These are phyloP conservation scores for Thalassiosira mediterranea DNA, from an alignment of 352 stramenopile genomes.

Conservation along the genomic window DNA sequence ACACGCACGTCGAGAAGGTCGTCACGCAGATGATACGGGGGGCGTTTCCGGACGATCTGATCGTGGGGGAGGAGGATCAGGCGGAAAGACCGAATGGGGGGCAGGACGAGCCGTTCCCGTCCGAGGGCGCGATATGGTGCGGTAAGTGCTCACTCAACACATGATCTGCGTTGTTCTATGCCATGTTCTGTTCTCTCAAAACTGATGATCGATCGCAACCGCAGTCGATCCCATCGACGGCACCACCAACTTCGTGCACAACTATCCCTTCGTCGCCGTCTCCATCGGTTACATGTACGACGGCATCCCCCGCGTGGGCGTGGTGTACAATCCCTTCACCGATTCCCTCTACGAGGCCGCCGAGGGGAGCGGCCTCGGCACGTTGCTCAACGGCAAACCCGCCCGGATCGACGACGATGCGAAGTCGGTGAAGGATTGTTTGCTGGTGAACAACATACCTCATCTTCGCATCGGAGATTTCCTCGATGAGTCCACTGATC, in stretches of 20 bases:
- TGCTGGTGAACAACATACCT: slow-evolving; percentile 61
- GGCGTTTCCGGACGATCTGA: slow-evolving; percentile 50
- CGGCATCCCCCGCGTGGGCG: slow-evolving; percentile 76
- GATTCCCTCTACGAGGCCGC: slow-evolving; percentile 51
- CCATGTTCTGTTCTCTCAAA: no score
- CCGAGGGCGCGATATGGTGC: slow-evolving; percentile 32
- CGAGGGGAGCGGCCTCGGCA: slow-evolving; percentile 40
- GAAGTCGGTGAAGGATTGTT: slow-evolving; percentile 44
- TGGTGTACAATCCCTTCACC: slow-evolving; percentile 89
- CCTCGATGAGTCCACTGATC: slow-evolving; percentile 45
- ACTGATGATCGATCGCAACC: no score
- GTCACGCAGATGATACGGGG: slow-evolving; percentile 49
- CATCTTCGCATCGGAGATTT: slow-evolving; percentile 45
- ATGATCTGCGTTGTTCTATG: no score
- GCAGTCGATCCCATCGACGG: slow-evolving; percentile 93
- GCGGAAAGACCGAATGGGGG: slow-evolving; percentile 27
- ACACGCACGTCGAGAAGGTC: slow-evolving; percentile 43
- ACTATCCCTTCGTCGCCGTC: slow-evolving; percentile 53
- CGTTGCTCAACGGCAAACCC: slow-evolving; percentile 37
- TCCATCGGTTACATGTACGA: slow-evolving; percentile 42
- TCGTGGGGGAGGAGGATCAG: slow-evolving; percentile 55
- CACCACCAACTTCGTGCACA: slow-evolving; percentile 90
- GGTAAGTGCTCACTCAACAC: slow-evolving; percentile 27
- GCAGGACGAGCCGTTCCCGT: slow-evolving; percentile 38
- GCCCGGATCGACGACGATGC: slow-evolving; percentile 39